Evolutionary conservation across 306 rosid genomes (phyloP).

Genomic region (Glycine tomentella): DNA sequence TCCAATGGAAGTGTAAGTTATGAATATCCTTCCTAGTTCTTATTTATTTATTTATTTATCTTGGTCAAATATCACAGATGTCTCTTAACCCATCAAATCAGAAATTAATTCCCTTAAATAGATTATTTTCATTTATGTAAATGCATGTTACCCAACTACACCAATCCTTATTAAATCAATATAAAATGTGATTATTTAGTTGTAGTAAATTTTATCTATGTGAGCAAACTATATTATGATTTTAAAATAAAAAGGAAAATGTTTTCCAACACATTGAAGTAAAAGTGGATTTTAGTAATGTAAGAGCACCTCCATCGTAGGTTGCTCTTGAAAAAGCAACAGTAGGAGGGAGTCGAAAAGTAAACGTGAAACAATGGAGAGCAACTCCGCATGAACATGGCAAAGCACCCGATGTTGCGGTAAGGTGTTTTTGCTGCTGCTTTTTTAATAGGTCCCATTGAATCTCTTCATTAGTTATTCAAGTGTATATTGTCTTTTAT

Average conservation of each 20-base stretch:
- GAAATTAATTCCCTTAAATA: too few species aligned
- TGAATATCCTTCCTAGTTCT: background rate
- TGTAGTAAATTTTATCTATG: background rate
- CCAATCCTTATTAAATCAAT: background rate
- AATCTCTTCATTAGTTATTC: background rate
- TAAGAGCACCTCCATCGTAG: background rate
- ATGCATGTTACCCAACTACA: too few species aligned
- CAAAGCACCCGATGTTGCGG: background rate
- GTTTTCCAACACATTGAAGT: background rate
- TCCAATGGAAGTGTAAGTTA: constrained; percentile 20
- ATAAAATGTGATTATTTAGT: constrained; percentile 32
- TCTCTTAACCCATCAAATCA: too few species aligned
- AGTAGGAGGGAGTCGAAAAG: background rate
- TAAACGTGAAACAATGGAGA: background rate
- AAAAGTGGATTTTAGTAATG: background rate
- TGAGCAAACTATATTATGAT: background rate
- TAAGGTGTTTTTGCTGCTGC: background rate
- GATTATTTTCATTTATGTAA: too few species aligned
- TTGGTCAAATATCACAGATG: too few species aligned
- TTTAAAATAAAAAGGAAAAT: background rate
- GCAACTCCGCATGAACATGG: background rate
- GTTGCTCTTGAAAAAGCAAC: background rate
- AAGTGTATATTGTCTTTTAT: background rate
- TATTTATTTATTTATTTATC: too few species aligned
- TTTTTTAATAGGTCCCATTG: background rate